These are phyloP conservation scores for Capsicum pubescens DNA, from an alignment of 257 asterid genomes.

Conservation along the genomic window DNA sequence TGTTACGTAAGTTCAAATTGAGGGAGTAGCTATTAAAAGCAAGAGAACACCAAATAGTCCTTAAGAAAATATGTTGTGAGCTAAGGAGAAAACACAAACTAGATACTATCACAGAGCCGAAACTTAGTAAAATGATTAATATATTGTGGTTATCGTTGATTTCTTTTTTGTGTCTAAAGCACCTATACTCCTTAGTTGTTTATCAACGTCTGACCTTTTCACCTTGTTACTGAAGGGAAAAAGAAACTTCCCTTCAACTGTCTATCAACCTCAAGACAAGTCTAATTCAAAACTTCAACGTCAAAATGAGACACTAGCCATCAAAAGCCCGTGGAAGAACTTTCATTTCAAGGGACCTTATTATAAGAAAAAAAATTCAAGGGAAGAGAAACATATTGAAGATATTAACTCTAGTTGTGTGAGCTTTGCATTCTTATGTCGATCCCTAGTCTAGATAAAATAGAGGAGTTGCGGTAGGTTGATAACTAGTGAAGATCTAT, in stretches of 20 bases:
- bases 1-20: too few relatives aligned
- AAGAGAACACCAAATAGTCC: too few relatives aligned
- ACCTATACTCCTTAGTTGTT: too few relatives aligned
- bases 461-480: not conserved
- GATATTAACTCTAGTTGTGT: not conserved
- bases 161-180: too few relatives aligned
- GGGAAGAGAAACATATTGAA: not conserved
- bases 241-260: not conserved
- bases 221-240: too few relatives aligned
- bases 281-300: not conserved
- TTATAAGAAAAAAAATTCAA: not conserved
- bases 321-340: constrained; percentile 4
- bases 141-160: too few relatives aligned
- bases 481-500: not conserved
- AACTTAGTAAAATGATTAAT: too few relatives aligned
- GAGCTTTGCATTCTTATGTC: not conserved
- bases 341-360: not conserved
- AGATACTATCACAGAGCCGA: too few relatives aligned
- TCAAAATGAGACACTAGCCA: not conserved
- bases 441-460: not conserved
- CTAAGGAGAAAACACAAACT: too few relatives aligned
- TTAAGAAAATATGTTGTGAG: too few relatives aligned
- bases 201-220: too few relatives aligned
- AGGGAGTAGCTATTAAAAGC: too few relatives aligned
- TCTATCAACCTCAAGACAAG: constrained; percentile 10